Base-by-base conservation (phyloP, 768 basidiomycete genomes). In the Hygrocybe coccinea region DNA sequence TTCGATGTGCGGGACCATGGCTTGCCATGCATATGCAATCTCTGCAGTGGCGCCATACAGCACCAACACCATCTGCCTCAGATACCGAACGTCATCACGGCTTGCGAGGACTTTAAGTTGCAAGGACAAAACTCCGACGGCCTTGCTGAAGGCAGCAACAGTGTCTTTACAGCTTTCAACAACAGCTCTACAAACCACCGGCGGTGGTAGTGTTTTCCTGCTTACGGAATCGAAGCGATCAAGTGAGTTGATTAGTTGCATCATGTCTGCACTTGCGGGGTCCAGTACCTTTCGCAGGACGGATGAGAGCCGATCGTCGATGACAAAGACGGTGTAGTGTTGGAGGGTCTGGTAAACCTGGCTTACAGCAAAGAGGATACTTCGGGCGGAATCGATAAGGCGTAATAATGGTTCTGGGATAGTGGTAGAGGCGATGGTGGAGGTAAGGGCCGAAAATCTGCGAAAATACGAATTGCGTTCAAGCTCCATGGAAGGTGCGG, bases 401-500 rank as follows among this genome's bases (percentile, higher is more conserved):
- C 76, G 76, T 19, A 84, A 71, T 7, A 98, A 75, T 12, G 87
- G 72, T 14, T 77, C 72, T 0, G 95, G 90, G 8, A 97, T 79
- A 17, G 84, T 77, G 60, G 80, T 82, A 17, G 84, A 78, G 33
- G 83, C 77, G 7, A 77, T 72, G 33, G 82, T 79, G 1, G 76
- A 71, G 1, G 88, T 87, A 4, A 92, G 73, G 33, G 86, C 84
- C 2, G 92, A 93, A 21, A 95, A 76, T n/a, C 94, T 85, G 36
- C 87, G 86, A 73, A 99, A 99, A 71, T 99, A 98, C 1, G 91
- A 89, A 64, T 92, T 89, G 21, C 90, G 83, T 64, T 95, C 91
- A 3, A 82, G 79, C 39, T 91, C 84, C 70, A 89, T 83, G 3
- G 84, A 77, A 17, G 82, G 80, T 1, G 76, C 69, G 41, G 73